These are phyloP conservation scores for Penicillium verhagenii DNA, from an alignment of 495 filamentous ascomycete species.

Conservation along the genomic window DNA sequence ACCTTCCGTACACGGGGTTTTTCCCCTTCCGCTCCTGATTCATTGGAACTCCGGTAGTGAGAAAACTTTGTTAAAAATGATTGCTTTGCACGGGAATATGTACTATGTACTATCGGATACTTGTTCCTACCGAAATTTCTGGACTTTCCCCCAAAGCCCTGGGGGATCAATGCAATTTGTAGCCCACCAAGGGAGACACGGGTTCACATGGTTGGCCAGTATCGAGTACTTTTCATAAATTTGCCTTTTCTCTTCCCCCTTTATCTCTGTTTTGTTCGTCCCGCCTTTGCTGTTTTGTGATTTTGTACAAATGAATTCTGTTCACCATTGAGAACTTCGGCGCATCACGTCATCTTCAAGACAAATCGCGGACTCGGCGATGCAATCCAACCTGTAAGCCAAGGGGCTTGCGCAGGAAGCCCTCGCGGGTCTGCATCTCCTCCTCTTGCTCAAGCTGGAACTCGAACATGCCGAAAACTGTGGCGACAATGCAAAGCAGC, in stretches of 20 bases:
- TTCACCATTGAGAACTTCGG: background rate
- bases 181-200: too few species aligned
- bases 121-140: too few species aligned
- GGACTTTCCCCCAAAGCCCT: too few species aligned
- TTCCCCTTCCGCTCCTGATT: too few species aligned
- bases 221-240: too few species aligned
- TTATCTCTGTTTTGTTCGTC: background rate
- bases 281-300: background rate
- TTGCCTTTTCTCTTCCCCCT: background rate
- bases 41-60: too few species aligned
- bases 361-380: slow-evolving; percentile 30
- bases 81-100: too few species aligned
- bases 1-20: background rate
- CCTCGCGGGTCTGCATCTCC: slow-evolving; percentile 74
- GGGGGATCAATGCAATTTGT: too few species aligned
- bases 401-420: slow-evolving; percentile 86
- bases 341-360: background rate
- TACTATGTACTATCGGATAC: too few species aligned
- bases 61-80: too few species aligned
- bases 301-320: background rate
- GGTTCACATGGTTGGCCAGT: too few species aligned
- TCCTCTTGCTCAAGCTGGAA: slow-evolving; percentile 67
- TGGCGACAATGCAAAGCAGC: slow-evolving; percentile 73
- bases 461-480: slow-evolving; percentile 73
- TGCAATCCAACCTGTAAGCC: slow-evolving; percentile 70